phyloP scores from a whole-genome alignment of 257 asterid species.

The Solanum piurae region DNA sequence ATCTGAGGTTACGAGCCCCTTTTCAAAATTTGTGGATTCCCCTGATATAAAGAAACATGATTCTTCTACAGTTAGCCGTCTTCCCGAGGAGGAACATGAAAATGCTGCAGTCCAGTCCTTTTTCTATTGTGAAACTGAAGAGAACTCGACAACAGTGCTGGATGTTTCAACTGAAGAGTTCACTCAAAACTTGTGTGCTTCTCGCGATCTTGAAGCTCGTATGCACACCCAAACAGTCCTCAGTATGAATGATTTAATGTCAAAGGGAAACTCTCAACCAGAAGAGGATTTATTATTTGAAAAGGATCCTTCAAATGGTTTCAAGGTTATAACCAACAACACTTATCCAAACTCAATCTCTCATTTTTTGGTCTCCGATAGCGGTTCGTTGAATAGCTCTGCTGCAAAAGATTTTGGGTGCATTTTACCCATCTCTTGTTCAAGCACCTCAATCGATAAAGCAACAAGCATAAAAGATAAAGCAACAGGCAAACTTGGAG shows the following conservation, averaged over 20 bases:
- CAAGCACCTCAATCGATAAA: conserved; percentile 16
- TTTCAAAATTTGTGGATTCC: conserved; percentile 8
- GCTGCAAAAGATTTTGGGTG: conserved; percentile 16
- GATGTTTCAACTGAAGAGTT: conserved; percentile 3
- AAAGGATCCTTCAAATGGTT: conserved; percentile 7
- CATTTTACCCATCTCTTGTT: conserved; percentile 15
- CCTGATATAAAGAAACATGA: conserved; percentile 8
- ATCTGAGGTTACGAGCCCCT: conserved; percentile 17
- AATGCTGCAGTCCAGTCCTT: conserved; percentile 2
- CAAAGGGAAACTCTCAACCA: conserved; percentile 14
- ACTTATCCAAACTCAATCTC: conserved; percentile 7
- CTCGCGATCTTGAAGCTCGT: conserved; percentile 5
- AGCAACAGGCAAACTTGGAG: conserved; percentile 6
- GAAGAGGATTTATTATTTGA: conserved; percentile 1
- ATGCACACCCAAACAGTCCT: conserved; percentile 1
- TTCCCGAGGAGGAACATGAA: conserved; percentile 1
- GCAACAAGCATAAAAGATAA: not conserved
- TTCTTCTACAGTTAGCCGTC: conserved; percentile 2
- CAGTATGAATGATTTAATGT: conserved; percentile 3
- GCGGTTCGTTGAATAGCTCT: conserved; percentile 16
- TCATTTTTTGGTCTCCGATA: conserved; percentile 22
- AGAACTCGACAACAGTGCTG: conserved; percentile 11
- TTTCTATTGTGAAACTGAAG: conserved; percentile 10
- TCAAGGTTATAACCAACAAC: conserved; percentile 17
- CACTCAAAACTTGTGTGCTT: not conserved